Evolutionary conservation across 176 grass and related monocot genomes (phyloP).

Genomic region (Eremochloa ophiuroides): DNA sequence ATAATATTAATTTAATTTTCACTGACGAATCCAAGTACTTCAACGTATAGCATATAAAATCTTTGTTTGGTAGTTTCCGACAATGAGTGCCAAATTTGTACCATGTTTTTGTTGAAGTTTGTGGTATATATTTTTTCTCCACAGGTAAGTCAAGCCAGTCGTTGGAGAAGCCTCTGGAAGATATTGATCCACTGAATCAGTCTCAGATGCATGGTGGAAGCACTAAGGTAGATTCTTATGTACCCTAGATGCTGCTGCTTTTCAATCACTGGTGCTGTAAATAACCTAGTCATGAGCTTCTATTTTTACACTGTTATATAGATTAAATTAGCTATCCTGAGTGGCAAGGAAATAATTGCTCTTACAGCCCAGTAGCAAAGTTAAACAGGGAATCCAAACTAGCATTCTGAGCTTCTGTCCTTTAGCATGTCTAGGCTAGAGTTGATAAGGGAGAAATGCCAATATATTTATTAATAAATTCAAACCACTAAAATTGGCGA

Average conservation of each 20-base stretch:
- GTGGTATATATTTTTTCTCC: constrained; percentile 8
- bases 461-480: neutral
- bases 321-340: neutral
- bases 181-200: constrained; percentile 24
- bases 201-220: constrained; percentile 21
- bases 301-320: neutral
- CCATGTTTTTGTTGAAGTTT: constrained; percentile 3
- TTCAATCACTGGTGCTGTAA: constrained; percentile 12
- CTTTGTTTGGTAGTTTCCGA: neutral
- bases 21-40: neutral
- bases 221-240: constrained; percentile 37
- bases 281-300: neutral
- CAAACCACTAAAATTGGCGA: neutral
- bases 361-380: neutral
- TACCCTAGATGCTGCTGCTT: neutral
- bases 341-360: neutral
- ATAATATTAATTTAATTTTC: neutral
- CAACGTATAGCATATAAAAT: neutral
- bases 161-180: constrained; percentile 11
- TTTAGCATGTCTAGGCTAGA: neutral
- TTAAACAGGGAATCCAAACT: neutral
- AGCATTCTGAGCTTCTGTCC: neutral
- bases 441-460: neutral
- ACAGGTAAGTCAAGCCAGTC: constrained; percentile 36
- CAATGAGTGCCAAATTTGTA: neutral